A percentile compares a stretch with the other conserved stretches of the same genome.
Evolutionary conservation across 768 basidiomycete species (phyloP).

Genomic region (Strobilomyces echinocephalus): DNA sequence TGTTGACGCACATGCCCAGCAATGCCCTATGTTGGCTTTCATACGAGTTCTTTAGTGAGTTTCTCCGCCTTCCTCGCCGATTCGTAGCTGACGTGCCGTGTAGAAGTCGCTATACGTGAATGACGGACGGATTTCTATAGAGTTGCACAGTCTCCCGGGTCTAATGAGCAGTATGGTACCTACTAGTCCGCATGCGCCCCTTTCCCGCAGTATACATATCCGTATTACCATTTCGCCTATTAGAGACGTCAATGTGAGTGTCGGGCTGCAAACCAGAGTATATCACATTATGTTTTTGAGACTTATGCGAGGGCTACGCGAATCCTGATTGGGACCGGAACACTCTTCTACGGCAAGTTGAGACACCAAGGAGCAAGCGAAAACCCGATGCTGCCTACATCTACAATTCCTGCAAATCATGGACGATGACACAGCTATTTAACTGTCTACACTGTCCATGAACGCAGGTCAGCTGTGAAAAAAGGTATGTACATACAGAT

Average conservation of each 20-base stretch:
- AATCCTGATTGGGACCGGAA: too few species aligned
- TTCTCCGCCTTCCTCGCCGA: conserved; percentile 19
- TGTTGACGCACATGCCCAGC: conserved; percentile 94
- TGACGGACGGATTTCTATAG: conserved; percentile 21
- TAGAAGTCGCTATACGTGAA: conserved; percentile 64
- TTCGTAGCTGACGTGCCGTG: conserved; percentile 12
- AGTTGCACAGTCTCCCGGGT: conserved; percentile 4
- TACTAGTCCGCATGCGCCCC: conserved; percentile 1
- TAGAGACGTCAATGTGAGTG: too few species aligned
- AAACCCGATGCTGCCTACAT: background rate
- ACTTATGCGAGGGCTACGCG: too few species aligned
- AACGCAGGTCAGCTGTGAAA: background rate
- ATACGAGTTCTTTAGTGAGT: conserved; percentile 97
- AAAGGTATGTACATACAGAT: conserved; percentile 6
- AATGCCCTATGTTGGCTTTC: conserved; percentile 97
- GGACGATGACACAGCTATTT: background rate
- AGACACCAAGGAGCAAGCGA: too few species aligned
- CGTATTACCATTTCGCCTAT: conserved; percentile 19
- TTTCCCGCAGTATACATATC: conserved; percentile 13
- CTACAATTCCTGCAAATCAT: background rate
- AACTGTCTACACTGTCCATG: background rate
- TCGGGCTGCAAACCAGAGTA: too few species aligned
- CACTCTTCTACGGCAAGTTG: too few species aligned
- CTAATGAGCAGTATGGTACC: conserved; percentile 6
- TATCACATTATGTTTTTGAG: too few species aligned